Percentiles rank a stretch among this genome's conserved stretches.
These are phyloP conservation scores for Arabidopsis hybrid DNA, from an alignment of 441 rosid species.

Conservation along the genomic window DNA sequence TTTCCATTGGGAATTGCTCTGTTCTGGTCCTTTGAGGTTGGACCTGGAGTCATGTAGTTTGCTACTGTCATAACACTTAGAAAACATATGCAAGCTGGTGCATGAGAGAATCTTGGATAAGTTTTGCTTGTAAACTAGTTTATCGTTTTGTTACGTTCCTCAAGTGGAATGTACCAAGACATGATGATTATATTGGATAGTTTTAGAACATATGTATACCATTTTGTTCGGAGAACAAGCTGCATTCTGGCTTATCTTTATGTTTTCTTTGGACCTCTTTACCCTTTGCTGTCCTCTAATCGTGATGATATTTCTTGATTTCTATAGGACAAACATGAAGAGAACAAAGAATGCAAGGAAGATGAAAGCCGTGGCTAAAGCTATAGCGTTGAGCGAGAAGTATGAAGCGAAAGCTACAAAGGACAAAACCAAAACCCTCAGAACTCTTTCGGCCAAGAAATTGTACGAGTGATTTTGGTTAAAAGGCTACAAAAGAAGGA, in stretches of 20 bases:
- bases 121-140: neutral
- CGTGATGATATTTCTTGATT: neutral
- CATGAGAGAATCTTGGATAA: neutral
- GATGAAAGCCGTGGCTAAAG: conserved; percentile 76
- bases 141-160: neutral
- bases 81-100: neutral
- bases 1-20: conserved; percentile 7
- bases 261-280: neutral
- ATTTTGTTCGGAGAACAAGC: neutral
- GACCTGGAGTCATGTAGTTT: conserved; percentile 5
- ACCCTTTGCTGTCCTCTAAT: neutral
- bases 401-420: conserved; percentile 57
- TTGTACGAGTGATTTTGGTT: conserved; percentile 42
- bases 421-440: conserved; percentile 26
- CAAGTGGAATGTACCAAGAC: neutral
- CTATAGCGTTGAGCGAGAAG: conserved; percentile 68
- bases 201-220: neutral
- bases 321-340: conserved; percentile 68
- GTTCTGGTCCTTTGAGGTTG: neutral
- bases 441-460: conserved; percentile 44
- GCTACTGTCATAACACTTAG: neutral
- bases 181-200: neutral
- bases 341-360: conserved; percentile 74
- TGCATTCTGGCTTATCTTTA: neutral
- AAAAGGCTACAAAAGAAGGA: neutral